These are phyloP conservation scores for Sporothrix dimorphospora DNA, from an alignment of 2,329 filamentous ascomycete species.

Conservation along the genomic window DNA sequence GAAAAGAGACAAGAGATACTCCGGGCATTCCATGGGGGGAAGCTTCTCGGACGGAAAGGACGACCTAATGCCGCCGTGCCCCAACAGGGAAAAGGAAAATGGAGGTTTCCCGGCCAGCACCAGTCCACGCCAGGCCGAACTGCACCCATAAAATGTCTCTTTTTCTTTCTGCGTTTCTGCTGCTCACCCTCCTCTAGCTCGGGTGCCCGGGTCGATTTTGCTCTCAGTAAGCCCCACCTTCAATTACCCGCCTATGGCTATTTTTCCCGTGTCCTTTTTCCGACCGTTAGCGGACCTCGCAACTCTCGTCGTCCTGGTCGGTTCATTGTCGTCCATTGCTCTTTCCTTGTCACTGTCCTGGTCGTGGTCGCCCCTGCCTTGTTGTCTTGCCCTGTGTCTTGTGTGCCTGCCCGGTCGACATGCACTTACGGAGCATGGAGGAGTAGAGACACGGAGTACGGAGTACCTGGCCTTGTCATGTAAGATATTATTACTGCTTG, in stretches of 20 bases:
- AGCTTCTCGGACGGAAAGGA: constrained; percentile 16
- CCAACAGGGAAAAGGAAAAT: constrained; percentile 3
- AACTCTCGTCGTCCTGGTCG: neutral
- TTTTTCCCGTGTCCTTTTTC: constrained; percentile 31
- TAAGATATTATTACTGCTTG: constrained; percentile 14
- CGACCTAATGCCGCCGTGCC: constrained; percentile 17
- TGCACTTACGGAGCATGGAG: neutral
- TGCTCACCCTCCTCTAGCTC: constrained; percentile 16
- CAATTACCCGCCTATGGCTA: constrained; percentile 29
- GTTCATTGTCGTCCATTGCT: neutral
- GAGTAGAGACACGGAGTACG: neutral
- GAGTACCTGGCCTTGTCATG: neutral
- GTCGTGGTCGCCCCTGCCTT: neutral
- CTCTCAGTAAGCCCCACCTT: constrained; percentile 33
- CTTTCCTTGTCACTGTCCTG: constrained; percentile 8
- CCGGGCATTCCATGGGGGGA: neutral
- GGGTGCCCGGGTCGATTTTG: constrained; percentile 13
- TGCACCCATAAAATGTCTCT: neutral
- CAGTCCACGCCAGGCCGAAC: neutral
- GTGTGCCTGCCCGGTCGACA: neutral
- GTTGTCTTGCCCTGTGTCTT: neutral
- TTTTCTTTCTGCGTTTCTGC: neutral
- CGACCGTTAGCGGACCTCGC: constrained; percentile 24
- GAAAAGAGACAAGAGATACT: neutral
- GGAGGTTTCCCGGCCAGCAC: constrained; percentile 16